Conservation (phyloP, 1,284 basidiomycete species). For the Pholiota adiposa region DNA sequence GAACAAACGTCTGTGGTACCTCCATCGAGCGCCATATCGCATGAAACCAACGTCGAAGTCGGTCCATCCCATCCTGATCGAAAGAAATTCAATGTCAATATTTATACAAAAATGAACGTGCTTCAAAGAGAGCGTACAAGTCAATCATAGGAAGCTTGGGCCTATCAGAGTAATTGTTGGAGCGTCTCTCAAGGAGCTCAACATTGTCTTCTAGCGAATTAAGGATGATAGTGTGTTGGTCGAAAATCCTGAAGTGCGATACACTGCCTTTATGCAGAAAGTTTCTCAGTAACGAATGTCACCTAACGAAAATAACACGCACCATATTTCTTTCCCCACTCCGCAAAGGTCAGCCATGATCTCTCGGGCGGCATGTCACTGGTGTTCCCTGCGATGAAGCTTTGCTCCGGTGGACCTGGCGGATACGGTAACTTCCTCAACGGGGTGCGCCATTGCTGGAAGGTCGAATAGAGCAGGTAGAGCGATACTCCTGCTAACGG, state of each 20-base stretch:
- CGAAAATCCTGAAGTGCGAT: conserved; percentile 29
- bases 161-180: conserved; percentile 41
- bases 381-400: conserved; percentile 17
- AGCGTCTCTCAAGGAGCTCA: conserved; percentile 47
- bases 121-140: conserved; percentile 30
- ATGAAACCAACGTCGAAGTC: conserved; percentile 38
- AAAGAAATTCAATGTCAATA: background rate
- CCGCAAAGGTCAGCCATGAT: conserved; percentile 16
- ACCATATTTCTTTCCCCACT: conserved; percentile 23
- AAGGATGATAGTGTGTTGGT: conserved; percentile 41
- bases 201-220: conserved; percentile 39
- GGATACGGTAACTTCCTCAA: conserved; percentile 15
- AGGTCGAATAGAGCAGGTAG: background rate
- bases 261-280: conserved; percentile 30
- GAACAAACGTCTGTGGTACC: conserved; percentile 38
- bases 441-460: background rate
- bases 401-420: conserved; percentile 18
- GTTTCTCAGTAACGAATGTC: background rate
- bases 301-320: background rate
- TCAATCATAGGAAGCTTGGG: conserved; percentile 37
- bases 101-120: background rate
- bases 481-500: background rate
- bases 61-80: conserved; percentile 45
- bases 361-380: conserved; percentile 12
- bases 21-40: conserved; percentile 46